Conservation (phyloP, 2,329 filamentous ascomycete genomes). For the Anisogramma anomala region DNA sequence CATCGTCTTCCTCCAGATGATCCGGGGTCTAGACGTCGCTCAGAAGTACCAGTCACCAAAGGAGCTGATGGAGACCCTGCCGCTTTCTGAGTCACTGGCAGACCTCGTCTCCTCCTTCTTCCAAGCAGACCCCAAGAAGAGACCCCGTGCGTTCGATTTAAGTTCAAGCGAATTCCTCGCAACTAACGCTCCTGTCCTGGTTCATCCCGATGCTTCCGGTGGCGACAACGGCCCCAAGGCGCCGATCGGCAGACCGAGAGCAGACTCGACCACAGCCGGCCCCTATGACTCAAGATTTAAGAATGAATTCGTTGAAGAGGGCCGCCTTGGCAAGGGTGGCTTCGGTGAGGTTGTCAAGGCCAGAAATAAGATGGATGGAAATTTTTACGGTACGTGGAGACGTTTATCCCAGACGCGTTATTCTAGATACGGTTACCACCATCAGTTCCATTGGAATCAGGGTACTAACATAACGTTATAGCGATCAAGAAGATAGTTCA, state of each 20-base stretch:
- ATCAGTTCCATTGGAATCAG: neutral
- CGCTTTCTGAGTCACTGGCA: constrained; percentile 61
- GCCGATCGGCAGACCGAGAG: constrained; percentile 38
- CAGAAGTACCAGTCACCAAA: constrained; percentile 70
- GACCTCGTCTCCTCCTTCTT: constrained; percentile 80
- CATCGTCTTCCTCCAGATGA: constrained; percentile 84
- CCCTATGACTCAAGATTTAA: constrained; percentile 61
- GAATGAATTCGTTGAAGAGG: constrained; percentile 84
- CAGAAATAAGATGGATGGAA: constrained; percentile 83
- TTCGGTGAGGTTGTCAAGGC: constrained; percentile 96
- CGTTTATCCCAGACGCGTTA: neutral
- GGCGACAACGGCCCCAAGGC: constrained; percentile 26
- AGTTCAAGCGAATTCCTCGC: constrained; percentile 55
- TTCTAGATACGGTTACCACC: neutral
- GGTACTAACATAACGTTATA: neutral
- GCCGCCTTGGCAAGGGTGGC: constrained; percentile 79
- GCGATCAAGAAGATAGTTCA: constrained; percentile 91
- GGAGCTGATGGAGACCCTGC: constrained; percentile 57
- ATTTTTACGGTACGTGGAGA: constrained; percentile 53
- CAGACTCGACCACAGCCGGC: constrained; percentile 47
- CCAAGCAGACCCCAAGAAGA: constrained; percentile 69
- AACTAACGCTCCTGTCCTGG: constrained; percentile 49
- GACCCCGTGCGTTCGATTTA: constrained; percentile 68
- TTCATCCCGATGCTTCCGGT: constrained; percentile 31
- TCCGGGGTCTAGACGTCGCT: constrained; percentile 70